phyloP scores from a whole-genome alignment of 192 early-diverging fungal species.

The Oehlia diaphana region DNA sequence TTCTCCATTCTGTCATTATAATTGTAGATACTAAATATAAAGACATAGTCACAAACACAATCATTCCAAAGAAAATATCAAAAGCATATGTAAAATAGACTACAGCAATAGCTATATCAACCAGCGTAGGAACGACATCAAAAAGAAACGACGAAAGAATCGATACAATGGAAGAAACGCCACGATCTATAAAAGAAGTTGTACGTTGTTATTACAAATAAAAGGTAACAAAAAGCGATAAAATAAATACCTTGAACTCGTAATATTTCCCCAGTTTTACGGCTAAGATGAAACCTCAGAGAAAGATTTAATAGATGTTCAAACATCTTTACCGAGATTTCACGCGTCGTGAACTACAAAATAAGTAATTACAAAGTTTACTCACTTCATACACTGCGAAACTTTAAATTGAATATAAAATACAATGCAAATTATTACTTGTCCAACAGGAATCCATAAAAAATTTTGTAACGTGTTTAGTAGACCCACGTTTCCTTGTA shows the following conservation, averaged over 20 bases:
- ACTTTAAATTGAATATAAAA: not conserved
- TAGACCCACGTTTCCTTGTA: slow-evolving; percentile 57
- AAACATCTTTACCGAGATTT: slow-evolving; percentile 84
- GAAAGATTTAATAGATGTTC: slow-evolving; percentile 85
- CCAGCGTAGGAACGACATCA: slow-evolving; percentile 84
- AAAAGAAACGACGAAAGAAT: slow-evolving; percentile 82
- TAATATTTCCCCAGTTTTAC: slow-evolving; percentile 95
- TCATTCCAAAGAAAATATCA: slow-evolving; percentile 77
- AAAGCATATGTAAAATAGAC: slow-evolving; percentile 65
- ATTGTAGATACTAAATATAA: slow-evolving; percentile 79
- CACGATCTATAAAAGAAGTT: slow-evolving; percentile 47
- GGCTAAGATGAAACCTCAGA: slow-evolving; percentile 83
- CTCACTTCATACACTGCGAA: not conserved
- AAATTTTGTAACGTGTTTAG: slow-evolving; percentile 74
- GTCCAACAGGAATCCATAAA: slow-evolving; percentile 87
- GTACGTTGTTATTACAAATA: not conserved
- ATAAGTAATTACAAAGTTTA: not conserved
- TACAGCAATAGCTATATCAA: slow-evolving; percentile 81
- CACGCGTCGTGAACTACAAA: slow-evolving; percentile 39
- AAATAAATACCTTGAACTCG: slow-evolving; percentile 67
- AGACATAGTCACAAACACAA: slow-evolving; percentile 83
- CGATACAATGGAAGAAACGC: slow-evolving; percentile 72
- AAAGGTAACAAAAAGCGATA: not conserved
- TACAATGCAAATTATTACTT: slow-evolving; percentile 33
- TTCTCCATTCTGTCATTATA: slow-evolving; percentile 82